Evolutionary conservation across 2,329 filamentous ascomycete species (phyloP), one percentile per base, ranked within the genome.

Genomic region (Boeremia exigua): DNA sequence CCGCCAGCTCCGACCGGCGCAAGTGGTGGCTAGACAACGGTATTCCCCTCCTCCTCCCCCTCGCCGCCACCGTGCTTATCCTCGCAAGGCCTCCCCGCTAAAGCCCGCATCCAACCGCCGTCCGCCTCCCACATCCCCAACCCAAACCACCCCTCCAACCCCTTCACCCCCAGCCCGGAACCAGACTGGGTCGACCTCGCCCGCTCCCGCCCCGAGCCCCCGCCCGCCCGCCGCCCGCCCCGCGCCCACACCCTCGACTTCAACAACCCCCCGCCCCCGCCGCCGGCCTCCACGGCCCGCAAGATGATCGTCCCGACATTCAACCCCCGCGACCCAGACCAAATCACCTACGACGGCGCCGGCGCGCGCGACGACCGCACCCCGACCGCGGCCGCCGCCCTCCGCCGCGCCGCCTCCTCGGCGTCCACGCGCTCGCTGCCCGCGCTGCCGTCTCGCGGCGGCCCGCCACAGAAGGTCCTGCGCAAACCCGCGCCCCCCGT

Each of bases 161-260:
- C 95, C 0, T 98, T 96, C 73, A 83, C 82, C 1, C 80, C 84
- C 0, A 87, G 84, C 1, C 82, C 88, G 29, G 91, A 96, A 73
- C 85, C 88, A 9, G 93, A 97, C 68, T 98, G 95, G 95, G 86
- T 96, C 32, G 76, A 79, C 55, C 75, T 82, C 4, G 66, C 64
- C 51, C 63, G 54, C 9, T 33, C 55, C 29, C 67, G 58, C 49
- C 70, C 73, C 11, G 67, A 72, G 39, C 71, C 70, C 23, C 72
- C 72, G 15, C 71, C 71, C 30, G 53, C 72, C 19, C 57, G 72
- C 40, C 69, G 71, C 29, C 67, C 71, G 23, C 60, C 66, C 40
- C 56, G 70, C 50, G 60, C 70, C 28, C 66, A 66, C 15, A 69
- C 71, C 4, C 38, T 69, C 23, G 70, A 75, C 52, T 72, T 73